A percentile compares a stretch with the other conserved stretches of the same genome.
Conservation (phyloP, 2,329 filamentous ascomycete species). For the Truncatella angustata region DNA sequence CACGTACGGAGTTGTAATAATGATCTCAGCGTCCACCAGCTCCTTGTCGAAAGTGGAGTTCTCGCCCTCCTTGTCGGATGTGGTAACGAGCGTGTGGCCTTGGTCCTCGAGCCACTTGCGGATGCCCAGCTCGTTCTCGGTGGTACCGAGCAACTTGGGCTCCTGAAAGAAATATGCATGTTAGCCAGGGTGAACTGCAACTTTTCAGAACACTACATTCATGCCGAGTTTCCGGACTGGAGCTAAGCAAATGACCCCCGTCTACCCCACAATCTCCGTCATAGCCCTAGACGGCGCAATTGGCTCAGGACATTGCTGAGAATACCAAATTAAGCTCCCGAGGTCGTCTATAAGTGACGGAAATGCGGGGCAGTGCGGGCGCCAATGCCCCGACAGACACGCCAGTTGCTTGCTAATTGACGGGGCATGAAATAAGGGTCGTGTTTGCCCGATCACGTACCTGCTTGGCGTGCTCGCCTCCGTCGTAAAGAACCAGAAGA, state of each 20-base stretch:
- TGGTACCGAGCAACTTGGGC: conserved; percentile 86
- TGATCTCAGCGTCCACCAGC: conserved; percentile 93
- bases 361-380: conserved; percentile 1
- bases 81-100: conserved; percentile 95
- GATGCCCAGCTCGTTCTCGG: conserved; percentile 96
- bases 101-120: conserved; percentile 97
- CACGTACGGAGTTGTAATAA: conserved; percentile 93
- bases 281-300: conserved; percentile 1
- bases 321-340: no score
- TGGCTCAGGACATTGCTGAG: no score
- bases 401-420: conserved; percentile 1
- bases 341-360: conserved; percentile 1
- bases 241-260: no score
- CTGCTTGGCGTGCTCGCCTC: conserved; percentile 81
- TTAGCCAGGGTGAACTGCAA: no score
- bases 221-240: no score
- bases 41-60: conserved; percentile 93
- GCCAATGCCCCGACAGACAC: not conserved
- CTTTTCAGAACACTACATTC: no score
- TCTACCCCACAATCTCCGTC: not conserved
- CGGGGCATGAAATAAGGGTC: conserved; percentile 9
- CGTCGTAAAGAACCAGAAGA: conserved; percentile 91
- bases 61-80: conserved; percentile 95
- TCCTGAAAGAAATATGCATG: conserved; percentile 40
- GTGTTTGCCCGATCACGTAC: conserved; percentile 45